Evolutionary conservation across 2,329 filamentous ascomycete genomes (phyloP).

Genomic region (Ophiostoma perfectum): DNA sequence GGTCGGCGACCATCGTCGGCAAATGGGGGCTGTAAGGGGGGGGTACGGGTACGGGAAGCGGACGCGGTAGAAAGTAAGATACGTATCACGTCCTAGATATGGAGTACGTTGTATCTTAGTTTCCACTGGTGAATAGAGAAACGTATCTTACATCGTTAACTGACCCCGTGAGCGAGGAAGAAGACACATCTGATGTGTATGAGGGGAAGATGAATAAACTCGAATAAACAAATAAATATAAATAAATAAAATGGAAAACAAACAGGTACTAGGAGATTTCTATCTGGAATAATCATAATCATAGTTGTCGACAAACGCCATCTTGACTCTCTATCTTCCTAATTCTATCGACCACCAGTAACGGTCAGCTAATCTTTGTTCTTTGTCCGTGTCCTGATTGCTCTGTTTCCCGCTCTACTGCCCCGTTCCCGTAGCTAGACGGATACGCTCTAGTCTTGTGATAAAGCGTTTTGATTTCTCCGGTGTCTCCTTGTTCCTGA

Average conservation of each 20-base stretch:
- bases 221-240: not conserved
- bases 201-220: not conserved
- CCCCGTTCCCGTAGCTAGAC: not conserved
- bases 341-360: no score
- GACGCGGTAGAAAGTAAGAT: constrained; percentile 9
- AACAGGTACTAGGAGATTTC: not conserved
- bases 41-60: constrained; percentile 10
- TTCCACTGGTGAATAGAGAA: not conserved
- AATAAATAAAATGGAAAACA: not conserved
- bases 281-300: no score
- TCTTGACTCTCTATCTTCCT: no score
- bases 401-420: not conserved
- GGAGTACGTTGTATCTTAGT: not conserved
- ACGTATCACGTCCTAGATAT: not conserved
- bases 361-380: no score
- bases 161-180: not conserved
- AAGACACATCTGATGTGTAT: not conserved
- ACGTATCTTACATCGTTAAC: not conserved
- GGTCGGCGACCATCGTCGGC: constrained; percentile 13
- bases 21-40: constrained; percentile 6
- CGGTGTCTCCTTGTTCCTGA: constrained; percentile 4
- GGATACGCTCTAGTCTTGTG: not conserved
- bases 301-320: no score
- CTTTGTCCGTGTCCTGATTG: not conserved
- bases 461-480: constrained; percentile 4